Base-by-base conservation (phyloP, 768 basidiomycete genomes). In the Lactifluus rugatus region DNA sequence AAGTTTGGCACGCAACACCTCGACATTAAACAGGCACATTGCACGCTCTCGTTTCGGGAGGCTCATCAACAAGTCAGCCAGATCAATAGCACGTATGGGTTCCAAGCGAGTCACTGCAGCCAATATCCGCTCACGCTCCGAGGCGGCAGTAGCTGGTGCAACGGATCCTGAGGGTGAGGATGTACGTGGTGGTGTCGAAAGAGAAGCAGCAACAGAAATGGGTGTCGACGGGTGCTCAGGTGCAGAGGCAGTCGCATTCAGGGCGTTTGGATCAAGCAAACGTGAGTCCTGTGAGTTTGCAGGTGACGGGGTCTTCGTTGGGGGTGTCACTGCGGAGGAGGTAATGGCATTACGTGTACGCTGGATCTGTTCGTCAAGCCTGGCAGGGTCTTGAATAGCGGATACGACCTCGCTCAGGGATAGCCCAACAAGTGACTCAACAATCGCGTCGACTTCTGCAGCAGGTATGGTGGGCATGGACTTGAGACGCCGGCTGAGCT, bases 221-320 rank as follows among this genome's bases (percentile, higher is more conserved):
- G 90, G 90, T 0, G 90, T 92, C 7, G 86, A 88, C 0, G 90
- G 90, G 61, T 91, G 89, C 66, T 93, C 90, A 0, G 90, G 90
- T n/a, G 89, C 89, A 49, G 87, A 89, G 2, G 89, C 90, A 3
- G 87, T 89, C 2, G 87, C 85, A 61, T 80, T 80, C 23, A 82
- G 70, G 7, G 80, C 76, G 55, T 76, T 80, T 6, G 81, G 77
- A 62, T 87, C 85, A 28, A 85, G 73, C n/a, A 83, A 70, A 31
- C 81, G 78, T 1, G 88, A 88, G 69, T 87, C 85, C 62, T 87
- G 87, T 6, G 85, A 85, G 32, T 73, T 72, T 9, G 81, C 79
- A 0, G 78, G 78, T 17, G 80, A 77, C 1, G 78, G 76, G 0
- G 84, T 81, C 66, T 82, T 79, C 39, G 75, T 73, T 3, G 78